Evolutionary conservation across 495 filamentous ascomycete species (phyloP), one percentile per base, ranked within the genome.

Genomic region (Tuber calosporum): DNA sequence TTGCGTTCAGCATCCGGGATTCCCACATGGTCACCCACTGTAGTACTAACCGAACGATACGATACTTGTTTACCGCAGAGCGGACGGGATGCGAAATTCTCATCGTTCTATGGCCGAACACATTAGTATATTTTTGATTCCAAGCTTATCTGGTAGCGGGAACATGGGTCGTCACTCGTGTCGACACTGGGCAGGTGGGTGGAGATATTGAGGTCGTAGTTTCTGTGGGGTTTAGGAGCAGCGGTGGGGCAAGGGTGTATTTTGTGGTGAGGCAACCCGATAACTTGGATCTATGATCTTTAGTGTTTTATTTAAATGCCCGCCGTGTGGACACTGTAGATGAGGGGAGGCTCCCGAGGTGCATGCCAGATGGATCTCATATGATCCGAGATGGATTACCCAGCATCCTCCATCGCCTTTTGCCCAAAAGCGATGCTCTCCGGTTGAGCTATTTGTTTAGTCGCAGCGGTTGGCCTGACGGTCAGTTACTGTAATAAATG

Each of bases 21-120:
- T 53, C 45, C 45, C 45, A 53, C 22, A 53, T 53, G 45, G 45
- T 53, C 45, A 53, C 45, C 45, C 45, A 9, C 45, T 53, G 6
- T 53, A 53, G 45, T 53, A 53, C 45, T 53, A 53, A 22, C 45
- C 45, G 22, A 6, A n/a, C 45, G 45, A 53, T 53, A 53, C 45
- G 20, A 53, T 53, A 22, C 45, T 53, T 53, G 45, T 53, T 53
- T 53, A 53, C 5, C 45, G 45, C 45, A 53, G 45, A 53, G 45
- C 45, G 45, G 22, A 53, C 45, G 45, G 45, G 45, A 53, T 53
- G 45, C 45, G 45, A 53, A 53, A 53, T n/a, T 53, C n/a, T 53
- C 45, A 30, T 17, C 53, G 11, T 58, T 58, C 53, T 15, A 58
- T 62, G 48, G 26, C 53, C 53, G 53, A 62, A 62, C 53, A 19